These are phyloP conservation scores for Anthostomella pinea DNA, from an alignment of 2,329 filamentous ascomycete species.

Conservation along the genomic window DNA sequence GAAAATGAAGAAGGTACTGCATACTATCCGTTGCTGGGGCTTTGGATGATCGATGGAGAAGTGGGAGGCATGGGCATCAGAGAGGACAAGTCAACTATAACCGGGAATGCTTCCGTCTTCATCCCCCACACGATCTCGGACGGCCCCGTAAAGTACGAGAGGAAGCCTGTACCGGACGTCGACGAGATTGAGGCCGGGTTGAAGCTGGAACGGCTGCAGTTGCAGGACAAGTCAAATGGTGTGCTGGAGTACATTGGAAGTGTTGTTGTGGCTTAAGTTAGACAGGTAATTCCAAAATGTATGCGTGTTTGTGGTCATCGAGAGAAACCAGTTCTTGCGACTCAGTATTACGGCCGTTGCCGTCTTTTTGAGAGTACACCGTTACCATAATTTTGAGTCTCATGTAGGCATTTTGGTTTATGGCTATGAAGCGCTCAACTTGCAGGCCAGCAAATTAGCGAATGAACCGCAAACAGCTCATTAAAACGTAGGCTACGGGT, in stretches of 20 bases:
- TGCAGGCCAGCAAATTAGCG: too few species aligned
- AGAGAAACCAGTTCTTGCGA: too few species aligned
- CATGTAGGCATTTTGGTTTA: too few species aligned
- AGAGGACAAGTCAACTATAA: not conserved
- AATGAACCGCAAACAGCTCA: too few species aligned
- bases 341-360: too few species aligned
- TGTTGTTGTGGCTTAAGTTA: too few species aligned
- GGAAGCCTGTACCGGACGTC: not conserved
- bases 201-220: not conserved
- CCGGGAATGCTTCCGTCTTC: not conserved
- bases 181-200: constrained; percentile 2
- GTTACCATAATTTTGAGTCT: too few species aligned
- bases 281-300: too few species aligned
- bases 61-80: not conserved
- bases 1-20: not conserved
- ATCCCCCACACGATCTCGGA: constrained; percentile 4
- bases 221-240: not conserved
- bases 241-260: not conserved
- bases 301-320: too few species aligned
- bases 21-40: not conserved
- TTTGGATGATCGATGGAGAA: not conserved
- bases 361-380: too few species aligned
- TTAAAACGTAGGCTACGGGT: too few species aligned
- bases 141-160: constrained; percentile 1
- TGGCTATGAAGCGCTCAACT: too few species aligned